A percentile compares a stretch with the other conserved stretches of the same genome.
Evolutionary conservation across 768 basidiomycete species (phyloP).

Genomic region (Phylloporus sp.): DNA sequence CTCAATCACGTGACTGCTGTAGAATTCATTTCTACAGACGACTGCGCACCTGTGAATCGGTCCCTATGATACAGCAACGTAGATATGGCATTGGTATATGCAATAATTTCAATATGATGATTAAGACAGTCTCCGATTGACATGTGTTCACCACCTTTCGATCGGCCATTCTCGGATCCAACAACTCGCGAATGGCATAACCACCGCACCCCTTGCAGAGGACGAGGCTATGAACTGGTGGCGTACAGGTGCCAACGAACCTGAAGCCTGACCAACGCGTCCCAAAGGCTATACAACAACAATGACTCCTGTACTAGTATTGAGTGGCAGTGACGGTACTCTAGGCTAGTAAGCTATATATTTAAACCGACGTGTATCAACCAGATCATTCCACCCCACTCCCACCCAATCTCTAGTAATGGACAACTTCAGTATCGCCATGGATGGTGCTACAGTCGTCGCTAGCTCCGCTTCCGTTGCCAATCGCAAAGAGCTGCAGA

Average conservation of each 20-base stretch:
- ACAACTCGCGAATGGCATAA: background rate
- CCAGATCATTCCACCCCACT: background rate
- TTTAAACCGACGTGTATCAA: background rate
- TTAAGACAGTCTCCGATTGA: background rate
- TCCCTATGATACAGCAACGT: too few relatives aligned
- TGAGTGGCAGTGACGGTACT: background rate
- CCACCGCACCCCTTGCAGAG: background rate
- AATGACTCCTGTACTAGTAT: background rate
- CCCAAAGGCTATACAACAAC: background rate
- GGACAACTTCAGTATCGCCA: constrained; percentile 34
- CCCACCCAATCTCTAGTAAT: constrained; percentile 8
- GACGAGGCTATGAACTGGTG: background rate
- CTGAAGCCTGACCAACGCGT: too few relatives aligned
- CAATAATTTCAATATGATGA: too few relatives aligned
- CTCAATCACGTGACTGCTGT: background rate
- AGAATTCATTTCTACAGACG: too few relatives aligned
- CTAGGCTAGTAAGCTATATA: background rate
- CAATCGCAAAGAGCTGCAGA: constrained; percentile 24
- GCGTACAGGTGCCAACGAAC: too few relatives aligned
- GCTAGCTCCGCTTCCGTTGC: constrained; percentile 33
- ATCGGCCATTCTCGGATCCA: background rate
- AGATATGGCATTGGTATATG: too few relatives aligned
- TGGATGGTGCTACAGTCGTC: constrained; percentile 45
- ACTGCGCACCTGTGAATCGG: too few relatives aligned
- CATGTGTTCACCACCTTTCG: background rate